Percentiles rank a stretch among this genome's conserved stretches.
Evolutionary conservation across 192 early-diverging fungal species (phyloP).

Genomic region (Linnemannia hyalina): DNA sequence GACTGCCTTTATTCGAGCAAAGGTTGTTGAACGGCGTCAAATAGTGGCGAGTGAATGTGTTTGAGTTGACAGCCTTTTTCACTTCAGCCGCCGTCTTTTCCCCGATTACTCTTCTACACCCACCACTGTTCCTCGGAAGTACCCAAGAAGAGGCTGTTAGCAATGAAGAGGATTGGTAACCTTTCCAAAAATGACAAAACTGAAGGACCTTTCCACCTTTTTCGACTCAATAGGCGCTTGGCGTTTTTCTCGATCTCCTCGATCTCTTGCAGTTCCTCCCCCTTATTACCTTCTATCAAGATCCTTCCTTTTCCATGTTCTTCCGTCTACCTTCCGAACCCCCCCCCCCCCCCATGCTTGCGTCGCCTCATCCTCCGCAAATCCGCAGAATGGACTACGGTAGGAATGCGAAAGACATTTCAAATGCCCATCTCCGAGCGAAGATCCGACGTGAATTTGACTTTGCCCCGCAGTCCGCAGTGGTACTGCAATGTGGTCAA

Average conservation of each 20-base stretch:
- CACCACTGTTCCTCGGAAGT: too few relatives aligned
- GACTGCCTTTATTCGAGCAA: too few relatives aligned
- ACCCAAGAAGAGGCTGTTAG: background rate
- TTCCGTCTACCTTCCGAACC: background rate
- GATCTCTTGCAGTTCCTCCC: background rate
- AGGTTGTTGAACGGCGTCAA: too few relatives aligned
- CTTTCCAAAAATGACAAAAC: background rate
- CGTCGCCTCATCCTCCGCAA: background rate
- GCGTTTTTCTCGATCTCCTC: background rate
- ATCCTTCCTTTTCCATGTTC: background rate
- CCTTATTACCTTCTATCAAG: background rate
- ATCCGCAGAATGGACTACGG: background rate
- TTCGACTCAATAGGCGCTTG: slow-evolving; percentile 7
- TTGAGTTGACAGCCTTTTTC: too few relatives aligned
- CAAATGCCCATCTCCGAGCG: background rate
- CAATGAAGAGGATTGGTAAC: background rate
- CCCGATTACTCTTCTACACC: too few relatives aligned
- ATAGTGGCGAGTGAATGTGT: too few relatives aligned
- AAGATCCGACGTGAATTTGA: background rate
- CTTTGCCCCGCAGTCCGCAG: slow-evolving; percentile 3
- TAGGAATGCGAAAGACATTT: background rate
- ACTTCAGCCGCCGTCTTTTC: too few relatives aligned
- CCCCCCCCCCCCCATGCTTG: too few relatives aligned
- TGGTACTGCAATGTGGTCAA: background rate
- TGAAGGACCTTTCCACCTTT: background rate